A percentile compares a stretch with the other conserved stretches of the same genome.
Conservation (phyloP, 345 rosid genomes). For the Geranium rotundifolium region DNA sequence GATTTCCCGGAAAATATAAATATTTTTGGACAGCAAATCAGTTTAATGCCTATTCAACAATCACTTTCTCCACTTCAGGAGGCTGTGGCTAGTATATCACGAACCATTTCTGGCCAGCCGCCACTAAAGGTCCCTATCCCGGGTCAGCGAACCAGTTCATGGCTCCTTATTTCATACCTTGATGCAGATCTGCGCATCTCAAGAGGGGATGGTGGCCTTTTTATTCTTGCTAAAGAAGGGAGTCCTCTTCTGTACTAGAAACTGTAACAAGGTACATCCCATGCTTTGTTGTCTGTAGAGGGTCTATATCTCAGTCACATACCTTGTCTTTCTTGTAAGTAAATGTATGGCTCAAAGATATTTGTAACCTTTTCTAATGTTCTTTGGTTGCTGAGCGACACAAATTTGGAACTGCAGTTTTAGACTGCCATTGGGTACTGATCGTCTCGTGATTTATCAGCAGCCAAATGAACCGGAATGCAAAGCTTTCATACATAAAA, state of each 20-base stretch:
- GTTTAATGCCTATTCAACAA: slow-evolving; percentile 55
- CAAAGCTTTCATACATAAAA: too few relatives aligned
- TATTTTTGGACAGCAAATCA: slow-evolving; percentile 70
- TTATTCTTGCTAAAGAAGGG: slow-evolving; percentile 80
- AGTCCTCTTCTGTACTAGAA: slow-evolving; percentile 66
- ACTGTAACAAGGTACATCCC: slow-evolving; percentile 9
- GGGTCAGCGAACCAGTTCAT: slow-evolving; percentile 50
- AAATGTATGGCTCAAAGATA: too few relatives aligned
- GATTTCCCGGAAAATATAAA: slow-evolving; percentile 59
- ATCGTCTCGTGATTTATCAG: too few relatives aligned
- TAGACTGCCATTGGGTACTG: too few relatives aligned
- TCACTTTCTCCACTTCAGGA: slow-evolving; percentile 68
- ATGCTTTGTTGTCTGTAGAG: slow-evolving; percentile 1
- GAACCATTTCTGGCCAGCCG: slow-evolving; percentile 68
- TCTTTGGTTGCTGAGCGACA: too few relatives aligned
- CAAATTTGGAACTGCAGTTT: too few relatives aligned
- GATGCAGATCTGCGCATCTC: slow-evolving; percentile 82
- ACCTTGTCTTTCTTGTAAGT: too few relatives aligned
- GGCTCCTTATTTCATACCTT: slow-evolving; percentile 85
- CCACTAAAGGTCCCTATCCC: slow-evolving; percentile 81
- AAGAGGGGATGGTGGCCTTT: slow-evolving; percentile 94
- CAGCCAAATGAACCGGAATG: too few relatives aligned
- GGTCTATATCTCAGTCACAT: not conserved
- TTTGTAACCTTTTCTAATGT: too few relatives aligned
- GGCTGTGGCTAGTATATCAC: slow-evolving; percentile 50